Conservation (phyloP, 106 monocot species). For the Xerophyta viscosa region DNA sequence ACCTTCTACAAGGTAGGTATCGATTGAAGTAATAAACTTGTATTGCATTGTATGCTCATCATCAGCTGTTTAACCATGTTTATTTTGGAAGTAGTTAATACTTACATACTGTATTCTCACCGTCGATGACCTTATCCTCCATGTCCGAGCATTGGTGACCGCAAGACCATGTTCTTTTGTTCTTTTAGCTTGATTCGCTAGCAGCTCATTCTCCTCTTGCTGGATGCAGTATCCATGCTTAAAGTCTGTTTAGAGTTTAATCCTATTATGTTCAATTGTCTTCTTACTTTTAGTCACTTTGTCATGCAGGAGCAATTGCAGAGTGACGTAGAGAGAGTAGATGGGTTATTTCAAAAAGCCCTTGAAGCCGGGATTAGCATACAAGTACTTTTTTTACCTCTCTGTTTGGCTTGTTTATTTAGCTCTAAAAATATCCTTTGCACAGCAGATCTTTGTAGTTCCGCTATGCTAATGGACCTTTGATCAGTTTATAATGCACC, state of each 20-base stretch:
- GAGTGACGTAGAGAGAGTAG: constrained; percentile 46
- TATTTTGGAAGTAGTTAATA: too few species aligned
- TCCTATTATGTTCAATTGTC: not conserved
- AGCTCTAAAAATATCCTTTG: not conserved
- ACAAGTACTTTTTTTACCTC: constrained; percentile 28
- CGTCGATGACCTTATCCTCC: too few species aligned
- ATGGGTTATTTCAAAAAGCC: constrained; percentile 54
- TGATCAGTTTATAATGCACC: constrained; percentile 19
- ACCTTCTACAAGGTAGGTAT: constrained; percentile 78
- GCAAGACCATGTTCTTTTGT: too few species aligned
- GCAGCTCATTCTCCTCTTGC: too few species aligned
- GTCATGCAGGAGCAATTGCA: constrained; percentile 56
- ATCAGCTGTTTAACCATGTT: too few species aligned
- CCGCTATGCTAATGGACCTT: too few species aligned
- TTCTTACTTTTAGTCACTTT: not conserved
- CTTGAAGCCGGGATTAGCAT: constrained; percentile 56
- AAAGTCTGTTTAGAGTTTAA: not conserved
- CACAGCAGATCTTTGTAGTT: too few species aligned
- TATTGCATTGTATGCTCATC: too few species aligned
- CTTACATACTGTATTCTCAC: too few species aligned
- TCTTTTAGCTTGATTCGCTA: too few species aligned
- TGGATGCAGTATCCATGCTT: too few species aligned
- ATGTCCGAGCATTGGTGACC: too few species aligned
- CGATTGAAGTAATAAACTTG: not conserved
- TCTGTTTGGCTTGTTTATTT: not conserved